phyloP scores from a whole-genome alignment of 805 yeast genomes.

The Candida orba region DNA sequence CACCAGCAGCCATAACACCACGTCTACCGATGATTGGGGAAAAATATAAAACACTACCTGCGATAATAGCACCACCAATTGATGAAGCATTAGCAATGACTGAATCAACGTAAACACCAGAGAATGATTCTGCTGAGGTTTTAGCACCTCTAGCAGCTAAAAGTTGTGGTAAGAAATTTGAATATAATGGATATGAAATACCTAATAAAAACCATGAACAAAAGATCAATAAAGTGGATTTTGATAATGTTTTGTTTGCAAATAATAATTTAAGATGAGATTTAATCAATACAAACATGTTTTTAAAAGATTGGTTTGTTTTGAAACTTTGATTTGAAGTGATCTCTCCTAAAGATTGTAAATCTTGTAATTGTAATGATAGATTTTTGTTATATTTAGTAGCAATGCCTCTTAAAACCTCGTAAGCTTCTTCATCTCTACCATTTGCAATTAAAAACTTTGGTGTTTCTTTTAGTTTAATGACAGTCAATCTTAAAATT shows the following conservation, averaged over 20 bases:
- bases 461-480: constrained; percentile 44
- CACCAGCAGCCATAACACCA: constrained; percentile 49
- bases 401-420: constrained; percentile 38
- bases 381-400: constrained; percentile 33
- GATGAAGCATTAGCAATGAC: constrained; percentile 37
- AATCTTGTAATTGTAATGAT: constrained; percentile 38
- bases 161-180: constrained; percentile 44
- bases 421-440: constrained; percentile 41
- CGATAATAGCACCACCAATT: constrained; percentile 42
- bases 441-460: constrained; percentile 43
- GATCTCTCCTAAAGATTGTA: constrained; percentile 37
- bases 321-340: constrained; percentile 22
- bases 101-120: constrained; percentile 40
- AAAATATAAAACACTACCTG: constrained; percentile 30
- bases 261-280: constrained; percentile 37
- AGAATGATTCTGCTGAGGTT: constrained; percentile 32
- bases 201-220: constrained; percentile 48
- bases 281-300: constrained; percentile 24
- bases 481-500: constrained; percentile 37
- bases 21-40: constrained; percentile 39
- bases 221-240: constrained; percentile 34
- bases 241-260: constrained; percentile 31
- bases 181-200: constrained; percentile 44
- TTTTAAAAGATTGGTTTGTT: constrained; percentile 21
- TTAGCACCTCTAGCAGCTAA: constrained; percentile 41